Evolutionary conservation across 2,329 filamentous ascomycete species (phyloP).

Genomic region (Colletotrichum nymphaeae): DNA sequence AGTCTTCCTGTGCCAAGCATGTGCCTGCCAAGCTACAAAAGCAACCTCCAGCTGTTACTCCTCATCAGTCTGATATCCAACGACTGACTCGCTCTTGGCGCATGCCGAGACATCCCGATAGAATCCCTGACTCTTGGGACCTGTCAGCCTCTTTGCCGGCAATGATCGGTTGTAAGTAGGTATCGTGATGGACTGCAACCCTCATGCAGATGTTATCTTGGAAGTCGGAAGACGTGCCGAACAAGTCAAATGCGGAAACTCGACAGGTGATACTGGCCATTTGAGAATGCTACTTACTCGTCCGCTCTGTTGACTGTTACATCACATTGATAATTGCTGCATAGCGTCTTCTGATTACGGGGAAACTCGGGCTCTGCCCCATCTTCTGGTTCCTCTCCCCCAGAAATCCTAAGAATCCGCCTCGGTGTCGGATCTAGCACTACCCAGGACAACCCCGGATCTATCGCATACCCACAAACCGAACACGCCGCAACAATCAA

Average conservation of each 20-base stretch:
- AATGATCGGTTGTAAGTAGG: not conserved
- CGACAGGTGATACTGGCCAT: not conserved
- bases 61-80: not conserved
- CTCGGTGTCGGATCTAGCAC: not conserved
- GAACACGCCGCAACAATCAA: not conserved
- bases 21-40: not conserved
- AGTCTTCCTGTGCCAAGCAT: not conserved
- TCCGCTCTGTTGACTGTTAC: not conserved
- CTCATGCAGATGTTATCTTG: not conserved
- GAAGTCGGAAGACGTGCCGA: not conserved
- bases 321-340: not conserved
- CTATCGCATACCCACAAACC: not conserved
- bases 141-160: not conserved
- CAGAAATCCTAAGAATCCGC: slow-evolving; percentile 6
- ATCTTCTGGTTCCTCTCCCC: not conserved
- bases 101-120: not conserved
- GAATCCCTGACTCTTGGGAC: not conserved
- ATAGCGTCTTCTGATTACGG: not conserved
- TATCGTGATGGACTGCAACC: not conserved
- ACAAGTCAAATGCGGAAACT: not conserved
- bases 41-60: not conserved
- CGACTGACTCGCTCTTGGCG: not conserved
- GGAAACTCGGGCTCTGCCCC: not conserved
- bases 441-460: not conserved
- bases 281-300: not conserved